Conservation (phyloP, 2,329 filamentous ascomycete genomes). For the Trichoderma aggressivum region DNA sequence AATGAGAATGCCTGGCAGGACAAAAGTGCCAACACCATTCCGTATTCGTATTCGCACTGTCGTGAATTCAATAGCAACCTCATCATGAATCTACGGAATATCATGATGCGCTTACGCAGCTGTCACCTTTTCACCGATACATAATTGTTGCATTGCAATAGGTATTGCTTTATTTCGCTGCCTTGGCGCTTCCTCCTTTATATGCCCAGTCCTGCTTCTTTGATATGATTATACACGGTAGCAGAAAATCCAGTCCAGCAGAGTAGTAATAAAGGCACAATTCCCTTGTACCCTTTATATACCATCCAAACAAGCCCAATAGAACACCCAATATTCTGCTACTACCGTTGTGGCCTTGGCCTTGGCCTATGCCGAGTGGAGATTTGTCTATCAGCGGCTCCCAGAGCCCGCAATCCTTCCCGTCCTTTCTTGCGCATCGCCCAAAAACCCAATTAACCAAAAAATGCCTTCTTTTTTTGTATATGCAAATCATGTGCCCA, state of each 20-base stretch:
- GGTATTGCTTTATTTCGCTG: slow-evolving; percentile 11
- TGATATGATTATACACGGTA: slow-evolving; percentile 30
- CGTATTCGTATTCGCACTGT: neutral
- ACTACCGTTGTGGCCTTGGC: slow-evolving; percentile 27
- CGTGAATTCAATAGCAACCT: neutral
- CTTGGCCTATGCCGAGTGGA: slow-evolving; percentile 44
- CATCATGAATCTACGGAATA: neutral
- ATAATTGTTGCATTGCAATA: neutral
- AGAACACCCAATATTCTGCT: slow-evolving; percentile 28
- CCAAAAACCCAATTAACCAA: slow-evolving; percentile 9
- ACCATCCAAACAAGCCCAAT: neutral
- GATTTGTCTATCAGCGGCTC: slow-evolving; percentile 44
- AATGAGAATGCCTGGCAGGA: neutral
- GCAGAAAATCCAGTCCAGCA: slow-evolving; percentile 23
- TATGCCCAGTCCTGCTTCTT: slow-evolving; percentile 1
- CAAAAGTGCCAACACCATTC: neutral
- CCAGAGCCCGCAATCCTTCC: slow-evolving; percentile 15
- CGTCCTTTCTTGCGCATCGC: slow-evolving; percentile 9
- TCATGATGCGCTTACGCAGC: neutral
- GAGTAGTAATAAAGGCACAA: slow-evolving; percentile 10
- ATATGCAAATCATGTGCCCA: slow-evolving; percentile 27
- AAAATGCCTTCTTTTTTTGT: slow-evolving; percentile 21
- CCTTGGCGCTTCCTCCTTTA: neutral
- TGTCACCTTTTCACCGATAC: neutral
- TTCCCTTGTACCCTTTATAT: slow-evolving; percentile 21